Evolutionary conservation across 768 basidiomycete genomes (phyloP).

Genomic region (Phanerochaete carnosa): DNA sequence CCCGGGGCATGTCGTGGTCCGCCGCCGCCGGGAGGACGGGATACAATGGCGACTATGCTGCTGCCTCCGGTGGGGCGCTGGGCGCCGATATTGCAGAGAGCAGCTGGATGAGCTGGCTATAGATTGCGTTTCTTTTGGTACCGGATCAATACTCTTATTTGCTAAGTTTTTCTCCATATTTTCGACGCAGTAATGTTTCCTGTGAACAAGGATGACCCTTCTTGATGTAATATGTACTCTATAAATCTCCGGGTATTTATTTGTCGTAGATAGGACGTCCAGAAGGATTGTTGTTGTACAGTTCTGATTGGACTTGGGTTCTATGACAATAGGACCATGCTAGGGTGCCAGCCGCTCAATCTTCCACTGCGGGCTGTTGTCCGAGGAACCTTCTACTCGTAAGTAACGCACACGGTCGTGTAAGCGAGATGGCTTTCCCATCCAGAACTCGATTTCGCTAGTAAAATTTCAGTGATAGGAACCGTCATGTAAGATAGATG

Average conservation of each 20-base stretch:
- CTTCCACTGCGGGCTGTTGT: constrained; percentile 62
- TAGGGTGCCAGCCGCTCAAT: constrained; percentile 79
- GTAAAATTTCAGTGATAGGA: constrained; percentile 3
- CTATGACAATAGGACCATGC: constrained; percentile 7
- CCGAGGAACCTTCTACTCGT: constrained; percentile 44
- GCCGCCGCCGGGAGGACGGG: not conserved
- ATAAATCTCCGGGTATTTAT: constrained; percentile 3
- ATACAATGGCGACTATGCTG: not conserved
- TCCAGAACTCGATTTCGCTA: constrained; percentile 97
- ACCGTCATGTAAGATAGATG: not conserved
- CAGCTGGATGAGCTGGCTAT: constrained; percentile 28
- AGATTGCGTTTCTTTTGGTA: not conserved
- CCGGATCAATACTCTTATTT: not conserved
- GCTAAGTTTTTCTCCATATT: not conserved
- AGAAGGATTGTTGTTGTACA: not conserved
- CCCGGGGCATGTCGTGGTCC: not conserved
- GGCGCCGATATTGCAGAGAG: constrained; percentile 22
- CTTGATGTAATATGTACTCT: constrained; percentile 6
- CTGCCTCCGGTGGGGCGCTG: constrained; percentile 2
- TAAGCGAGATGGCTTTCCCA: constrained; percentile 90
- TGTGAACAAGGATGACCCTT: not conserved
- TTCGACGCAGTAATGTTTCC: not conserved
- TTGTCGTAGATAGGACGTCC: constrained; percentile 7
- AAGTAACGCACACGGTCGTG: constrained; percentile 87
- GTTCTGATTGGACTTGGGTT: not conserved